Evolutionary conservation across 2,329 filamentous ascomycete species (phyloP), one percentile per base, ranked within the genome.

Genomic region (Aphanoascus verrucosus): DNA sequence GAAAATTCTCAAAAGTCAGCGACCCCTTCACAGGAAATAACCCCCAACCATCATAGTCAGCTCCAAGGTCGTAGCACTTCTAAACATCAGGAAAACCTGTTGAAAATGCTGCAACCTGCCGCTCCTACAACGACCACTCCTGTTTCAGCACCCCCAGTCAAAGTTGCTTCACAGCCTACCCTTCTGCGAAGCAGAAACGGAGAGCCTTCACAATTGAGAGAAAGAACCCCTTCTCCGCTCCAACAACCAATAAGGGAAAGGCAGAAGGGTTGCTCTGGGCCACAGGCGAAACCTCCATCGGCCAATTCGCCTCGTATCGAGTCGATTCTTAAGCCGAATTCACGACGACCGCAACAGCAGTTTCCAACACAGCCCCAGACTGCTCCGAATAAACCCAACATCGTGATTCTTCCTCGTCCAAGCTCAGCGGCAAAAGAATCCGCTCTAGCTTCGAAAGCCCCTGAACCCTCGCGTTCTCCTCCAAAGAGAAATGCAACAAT

Each of bases 101-200:
- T 70, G 50, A 64, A 60, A 55, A 58, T 70, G 40, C 58, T 72
- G 34, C 55, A 51, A 12, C 46, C 51, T 19, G 17, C 54, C 12
- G 15, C 31, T 42, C 12, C 41, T 46, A 14, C 50, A 9, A n/a
- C 32, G 15, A 17, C 49, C 40, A 46, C 17, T n/a, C 31, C 51
- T 9, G 3, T 8, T n/a, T 20, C 40, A 46, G 19, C 31, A n/a
- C 31, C 23, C 6, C 48, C 45, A 32, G 34, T 52, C 7, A 75
- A 77, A 57, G 59, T 77, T 15, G 70, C 73, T 37, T 74, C 69
- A 15, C 68, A 71, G 17, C 28, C 40, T 8, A 49, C 15, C 6
- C 15, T 23, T 32, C 3, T 20, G 15, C 20, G 28, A 32, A 23
- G 9, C 6, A 28, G 49, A 37, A 31, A 38, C 1, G 15, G 28